Base-by-base conservation (phyloP, 768 basidiomycete genomes). In the Rhodotorula diobovata region DNA sequence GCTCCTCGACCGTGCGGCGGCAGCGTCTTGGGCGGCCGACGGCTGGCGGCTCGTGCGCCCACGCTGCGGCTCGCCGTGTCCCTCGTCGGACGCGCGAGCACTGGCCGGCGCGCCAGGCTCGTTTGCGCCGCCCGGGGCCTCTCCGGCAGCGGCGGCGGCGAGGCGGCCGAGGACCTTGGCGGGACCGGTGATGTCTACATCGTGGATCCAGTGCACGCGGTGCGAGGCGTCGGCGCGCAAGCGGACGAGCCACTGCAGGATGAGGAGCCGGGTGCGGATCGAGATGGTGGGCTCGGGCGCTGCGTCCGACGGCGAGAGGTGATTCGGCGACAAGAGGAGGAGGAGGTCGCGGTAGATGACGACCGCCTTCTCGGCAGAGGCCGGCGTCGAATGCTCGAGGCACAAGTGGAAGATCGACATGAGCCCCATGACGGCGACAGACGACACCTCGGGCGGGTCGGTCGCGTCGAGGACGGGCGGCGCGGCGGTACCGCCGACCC, bases 141-240 rank as follows among this genome's bases (percentile, higher is more conserved):
- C 70, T 1, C 34, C 46, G 20, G 55, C 48, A 0, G 70, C 51
- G 43, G 34, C 39, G 2, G 34, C 23, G 3, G 58, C 58, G 37
- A 67, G 20, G 0, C 73, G 70, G 12, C 69, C 59, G 21, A 78
- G 63, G 4, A 50, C 46, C 50, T 57, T 57, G 12, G 76, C 74
- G 18, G 76, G 55, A 7, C 63, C 70, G 15, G 63, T 61, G 63
- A 76, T 72, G 68, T 84, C 83, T 46, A 84, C 74, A 54, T 88
- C 80, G 55, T 84, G 81, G 30, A 85, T 84, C 66, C 89, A 88
- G 79, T 88, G 96, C 51, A 98, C 77, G 20, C 88, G 84, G 77
- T 99, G 95, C 75, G 93, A 90, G 1, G 90, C 87, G 78, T 96
- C 94, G 1, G 90, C 93, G 66, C 95, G 85, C 30, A 98, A 82